Evolutionary conservation across 331 rosid genomes (phyloP), one percentile per base, ranked within the genome.

Genomic region (Saraca asoca): DNA sequence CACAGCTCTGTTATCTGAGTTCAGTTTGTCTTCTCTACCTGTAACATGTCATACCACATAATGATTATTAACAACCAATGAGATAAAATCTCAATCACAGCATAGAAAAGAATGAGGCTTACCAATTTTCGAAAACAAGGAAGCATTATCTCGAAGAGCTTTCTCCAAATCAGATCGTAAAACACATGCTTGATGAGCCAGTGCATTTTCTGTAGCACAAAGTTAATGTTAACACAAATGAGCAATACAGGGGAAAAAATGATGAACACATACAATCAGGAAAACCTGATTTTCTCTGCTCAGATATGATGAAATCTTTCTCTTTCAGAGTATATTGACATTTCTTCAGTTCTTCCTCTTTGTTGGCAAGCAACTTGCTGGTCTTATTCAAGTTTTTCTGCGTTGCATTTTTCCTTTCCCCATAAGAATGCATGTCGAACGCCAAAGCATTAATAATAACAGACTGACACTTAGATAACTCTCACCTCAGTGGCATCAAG

Each of bases 1-100:
- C 59, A 85, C 82, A 66, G 81, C 65, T 72, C 86, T 81, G 72
- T 94, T 94, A 46, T 85, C 89, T 12, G 87, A 51, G 76, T 76
- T 85, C 78, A 90, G 38, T 74, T 76, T 85, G 66, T 94, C 97
- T 78, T 94, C 97, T 83, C 97, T 85, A 62, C 87, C 99, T 94
- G 67, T 9, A 73, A 31, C 15, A 20, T 33, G 19, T 19, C 49
- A 58, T 16, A 57, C 12, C 39, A 66, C 31, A 24, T 24, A 24
- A 24, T 24, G 3, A 24, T 24, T 24, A 24, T 24, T 3, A 24
- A 24, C 31, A 24, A 24, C 31, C 31, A 1, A 24, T 24, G 31
- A 24, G 31, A 24, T 24, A 1, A 24, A 24, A 24, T 24, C 3
- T 24, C 37, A 69, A 70, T 55, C n/a, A 7, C 15, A 37, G 24